Conservation (phyloP, 169 alveolate genomes). For the Cryptosporidium sp. region DNA sequence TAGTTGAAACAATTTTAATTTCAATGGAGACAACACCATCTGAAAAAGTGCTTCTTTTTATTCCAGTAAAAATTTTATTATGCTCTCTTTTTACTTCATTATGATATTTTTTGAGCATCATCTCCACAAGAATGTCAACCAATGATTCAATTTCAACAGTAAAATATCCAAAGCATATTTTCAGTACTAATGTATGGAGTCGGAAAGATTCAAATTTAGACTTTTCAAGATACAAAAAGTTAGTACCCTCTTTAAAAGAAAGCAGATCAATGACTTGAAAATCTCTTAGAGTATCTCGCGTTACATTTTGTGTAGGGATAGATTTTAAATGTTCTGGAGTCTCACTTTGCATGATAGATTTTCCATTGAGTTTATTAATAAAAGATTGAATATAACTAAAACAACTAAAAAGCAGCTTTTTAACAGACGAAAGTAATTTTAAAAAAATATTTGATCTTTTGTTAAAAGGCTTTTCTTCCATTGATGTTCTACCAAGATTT, state of each 20-base stretch:
- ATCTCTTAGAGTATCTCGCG: not conserved
- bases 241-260: constrained; percentile 10
- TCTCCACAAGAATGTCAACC: constrained; percentile 4
- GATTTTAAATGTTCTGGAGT: not conserved
- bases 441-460: not conserved
- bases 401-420: not conserved
- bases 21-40: constrained; percentile 24
- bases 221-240: constrained; percentile 24
- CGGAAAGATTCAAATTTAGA: not conserved
- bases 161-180: constrained; percentile 11
- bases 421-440: not conserved
- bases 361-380: not conserved
- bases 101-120: not conserved
- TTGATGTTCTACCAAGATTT: constrained; percentile 33
- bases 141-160: constrained; percentile 24
- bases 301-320: not conserved
- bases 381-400: not conserved
- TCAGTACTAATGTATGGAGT: not conserved
- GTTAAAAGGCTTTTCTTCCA: not conserved
- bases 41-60: constrained; percentile 12
- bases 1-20: not conserved
- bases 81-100: not conserved
- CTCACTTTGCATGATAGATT: not conserved
- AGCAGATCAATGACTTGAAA: constrained; percentile 29
- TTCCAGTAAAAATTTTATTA: not conserved